These are phyloP conservation scores for Centella asiatica DNA, from an alignment of 129 eudicot species.

Conservation along the genomic window DNA sequence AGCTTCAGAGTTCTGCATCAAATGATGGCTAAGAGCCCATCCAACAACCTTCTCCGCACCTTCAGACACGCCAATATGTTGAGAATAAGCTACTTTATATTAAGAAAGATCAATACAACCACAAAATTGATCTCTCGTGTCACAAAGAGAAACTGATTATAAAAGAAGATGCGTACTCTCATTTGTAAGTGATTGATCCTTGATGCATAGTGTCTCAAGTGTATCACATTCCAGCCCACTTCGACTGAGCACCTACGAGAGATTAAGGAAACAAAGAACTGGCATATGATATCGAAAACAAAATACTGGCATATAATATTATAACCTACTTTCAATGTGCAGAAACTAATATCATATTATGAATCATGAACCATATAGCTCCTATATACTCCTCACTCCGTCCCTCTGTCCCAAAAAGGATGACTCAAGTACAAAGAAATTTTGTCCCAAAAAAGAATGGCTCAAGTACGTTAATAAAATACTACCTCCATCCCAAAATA, in stretches of 20 bases:
- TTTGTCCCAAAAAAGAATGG: no score
- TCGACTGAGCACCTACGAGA: constrained; percentile 65
- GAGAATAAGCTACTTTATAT: neutral
- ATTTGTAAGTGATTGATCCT: constrained; percentile 70
- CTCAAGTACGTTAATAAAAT: no score
- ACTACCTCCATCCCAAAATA: no score
- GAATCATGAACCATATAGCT: neutral
- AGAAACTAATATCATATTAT: neutral
- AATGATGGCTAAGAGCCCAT: constrained; percentile 82
- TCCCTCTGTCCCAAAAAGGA: no score
- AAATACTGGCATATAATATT: no score
- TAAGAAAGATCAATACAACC: neutral
- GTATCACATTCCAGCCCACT: constrained; percentile 68
- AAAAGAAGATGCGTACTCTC: constrained; percentile 45
- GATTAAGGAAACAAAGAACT: neutral
- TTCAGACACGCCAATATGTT: constrained; percentile 22
- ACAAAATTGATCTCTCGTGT: neutral
- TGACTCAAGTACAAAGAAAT: no score
- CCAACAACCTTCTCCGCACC: constrained; percentile 93
- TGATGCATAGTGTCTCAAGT: constrained; percentile 63
- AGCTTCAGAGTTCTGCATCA: constrained; percentile 54
- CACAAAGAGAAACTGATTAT: neutral
- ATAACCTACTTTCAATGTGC: neutral
- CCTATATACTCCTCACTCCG: no score
- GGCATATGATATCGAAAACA: no score